Evolutionary conservation across 2,329 filamentous ascomycete genomes (phyloP), one percentile per base, ranked within the genome.

Genomic region (Cladosporium sp.): DNA sequence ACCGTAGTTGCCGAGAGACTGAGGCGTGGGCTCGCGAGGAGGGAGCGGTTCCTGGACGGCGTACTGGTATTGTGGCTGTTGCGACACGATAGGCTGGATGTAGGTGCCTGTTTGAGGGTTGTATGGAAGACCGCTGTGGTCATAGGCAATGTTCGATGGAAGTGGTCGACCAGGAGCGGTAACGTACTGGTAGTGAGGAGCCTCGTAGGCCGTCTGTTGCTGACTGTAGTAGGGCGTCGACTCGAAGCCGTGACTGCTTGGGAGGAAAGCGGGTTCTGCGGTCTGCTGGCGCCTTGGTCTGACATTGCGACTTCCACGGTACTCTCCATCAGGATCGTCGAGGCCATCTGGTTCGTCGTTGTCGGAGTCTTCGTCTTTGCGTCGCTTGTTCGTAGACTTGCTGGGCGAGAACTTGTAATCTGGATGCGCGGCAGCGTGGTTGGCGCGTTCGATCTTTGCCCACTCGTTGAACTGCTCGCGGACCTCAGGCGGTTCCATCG

Each of bases 371-470:
- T 77, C 72, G 24, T 72, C 73, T 65, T 76, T 76, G 64, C 75
- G 74, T 71, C 85, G 86, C 71, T 85, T 84, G 71, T 84, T 86
- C 44, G 77, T 80, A 18, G 83, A 78, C 79, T 95, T 96, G 73
- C 90, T 89, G 1, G 94, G 94, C 2, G 91, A 90, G 80, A 98
- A 99, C 79, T 96, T 98, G 83, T 98, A 99, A 51, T 88, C 87
- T 0, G 95, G 95, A 71, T 96, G 92, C 2, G 94, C 93, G 63
- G 86, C 85, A 64, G 90, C 87, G 77, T 98, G 94, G 78, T 96
- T 96, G 71, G 88, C 85, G 54, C 93, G 87, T 79, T 98, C 95
- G 24, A 91, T 84, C 73, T 87, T 88, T 26, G 95, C 92, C 81
- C 92, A 89, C 18, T 87, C 83, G 75, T 91, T 92, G 81, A 92